Evolutionary conservation across 108 stramenopile species (phyloP), one percentile per base, ranked within the genome.

Genomic region (Cylindrotheca fusiformis): DNA sequence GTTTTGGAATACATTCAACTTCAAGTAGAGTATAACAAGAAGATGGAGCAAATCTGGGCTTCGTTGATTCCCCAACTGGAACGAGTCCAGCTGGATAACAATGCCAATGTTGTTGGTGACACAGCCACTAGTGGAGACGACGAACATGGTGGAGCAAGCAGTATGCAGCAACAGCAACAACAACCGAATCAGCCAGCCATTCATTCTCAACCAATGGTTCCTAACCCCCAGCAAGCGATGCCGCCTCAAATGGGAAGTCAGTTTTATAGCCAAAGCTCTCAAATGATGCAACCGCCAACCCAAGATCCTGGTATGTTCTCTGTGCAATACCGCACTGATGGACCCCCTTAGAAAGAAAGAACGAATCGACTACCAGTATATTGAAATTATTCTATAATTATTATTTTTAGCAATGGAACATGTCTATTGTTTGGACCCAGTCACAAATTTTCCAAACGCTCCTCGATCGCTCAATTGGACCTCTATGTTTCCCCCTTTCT

Each of bases 21-120:
- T 66, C 91, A 98, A 71, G 94, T 96, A 67, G 94, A 96, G 57
- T 95, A 91, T 66, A 97, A 96, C 52, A 85, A 90, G 54, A 74
- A 74, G 54, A 94, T 97, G 88, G 96, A 96, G 74, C 74, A 92
- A 73, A 78, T 92, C 36, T 98, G 97, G 97, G 86, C 85, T 2
- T 72, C 75, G 10, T 72, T 97, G 30, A 80, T 96, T 26, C 95
- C 95, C 14, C 79, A 89, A 68, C 72, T 97, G 72, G 95, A 97
- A 63, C 52, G 62, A 14, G 79, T 88, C 14, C 83, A 80, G 54
- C 47, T 84, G 49, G 82, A 83, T 55, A 22, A 52, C 44, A 70
- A 69, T 36, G 59, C 63, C 20, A 67, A 65, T 51, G 64, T 67
- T 23, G 47, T 67, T 3, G 58, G 55, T 21, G 76, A 60, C 51